Evolutionary conservation across 352 stramenopile species (phyloP).

Genomic region (Phytopythium montanum): DNA sequence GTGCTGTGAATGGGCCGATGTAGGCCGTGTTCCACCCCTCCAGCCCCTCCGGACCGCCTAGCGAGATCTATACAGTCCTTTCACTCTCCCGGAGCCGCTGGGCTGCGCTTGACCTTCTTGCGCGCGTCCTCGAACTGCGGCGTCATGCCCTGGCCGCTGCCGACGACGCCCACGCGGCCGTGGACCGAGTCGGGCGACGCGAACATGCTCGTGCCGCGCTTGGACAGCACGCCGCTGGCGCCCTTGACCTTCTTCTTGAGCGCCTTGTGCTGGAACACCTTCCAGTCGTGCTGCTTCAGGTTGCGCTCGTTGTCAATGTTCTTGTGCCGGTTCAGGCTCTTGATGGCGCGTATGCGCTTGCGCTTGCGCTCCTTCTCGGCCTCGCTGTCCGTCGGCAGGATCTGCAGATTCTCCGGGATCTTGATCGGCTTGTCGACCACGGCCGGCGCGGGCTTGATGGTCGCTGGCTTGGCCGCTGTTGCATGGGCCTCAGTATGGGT

Average conservation of each 20-base stretch:
- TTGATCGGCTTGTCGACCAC: conserved; percentile 73
- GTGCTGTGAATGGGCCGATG: no score
- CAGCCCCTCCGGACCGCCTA: not conserved
- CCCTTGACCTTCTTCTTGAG: conserved; percentile 69
- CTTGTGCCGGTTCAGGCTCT: conserved; percentile 86
- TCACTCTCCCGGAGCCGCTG: not conserved
- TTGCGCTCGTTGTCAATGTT: conserved; percentile 83
- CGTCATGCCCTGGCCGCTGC: conserved; percentile 88
- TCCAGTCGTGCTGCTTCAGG: conserved; percentile 82
- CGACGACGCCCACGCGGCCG: conserved; percentile 83
- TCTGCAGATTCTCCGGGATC: conserved; percentile 84
- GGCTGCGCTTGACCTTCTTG: conserved; percentile 32
- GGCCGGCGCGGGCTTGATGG: conserved; percentile 11
- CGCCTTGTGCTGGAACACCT: conserved; percentile 81
- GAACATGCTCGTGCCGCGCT: conserved; percentile 88
- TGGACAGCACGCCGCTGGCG: conserved; percentile 66
- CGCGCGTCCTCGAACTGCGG: conserved; percentile 50
- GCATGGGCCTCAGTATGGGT: not conserved
- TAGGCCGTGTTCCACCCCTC: not conserved
- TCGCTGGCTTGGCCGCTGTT: conserved; percentile 16
- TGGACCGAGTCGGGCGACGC: conserved; percentile 79
- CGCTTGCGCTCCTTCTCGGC: conserved; percentile 85
- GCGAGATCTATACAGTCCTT: not conserved
- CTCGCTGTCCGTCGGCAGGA: conserved; percentile 80
- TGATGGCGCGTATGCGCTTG: conserved; percentile 79